These are phyloP conservation scores for Delonix regia DNA, from an alignment of 306 rosid species.

Conservation along the genomic window DNA sequence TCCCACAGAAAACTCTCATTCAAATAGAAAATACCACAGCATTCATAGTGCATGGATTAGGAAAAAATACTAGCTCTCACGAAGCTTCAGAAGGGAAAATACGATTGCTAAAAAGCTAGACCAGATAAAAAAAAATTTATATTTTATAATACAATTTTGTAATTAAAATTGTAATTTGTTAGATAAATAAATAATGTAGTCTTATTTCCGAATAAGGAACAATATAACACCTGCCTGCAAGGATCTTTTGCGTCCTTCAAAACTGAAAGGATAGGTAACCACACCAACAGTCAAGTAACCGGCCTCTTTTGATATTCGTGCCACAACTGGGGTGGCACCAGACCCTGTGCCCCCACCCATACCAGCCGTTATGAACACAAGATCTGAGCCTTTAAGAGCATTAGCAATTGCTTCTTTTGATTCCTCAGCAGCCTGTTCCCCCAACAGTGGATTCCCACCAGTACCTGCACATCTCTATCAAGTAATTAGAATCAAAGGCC, in stretches of 20 bases:
- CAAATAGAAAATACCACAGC: background rate
- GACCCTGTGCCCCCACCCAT: slow-evolving; percentile 99
- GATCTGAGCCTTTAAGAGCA: slow-evolving; percentile 94
- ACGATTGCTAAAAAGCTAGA: background rate
- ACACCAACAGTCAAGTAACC: slow-evolving; percentile 98
- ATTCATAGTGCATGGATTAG: background rate
- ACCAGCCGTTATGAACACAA: slow-evolving; percentile 96
- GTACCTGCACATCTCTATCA: slow-evolving; percentile 86
- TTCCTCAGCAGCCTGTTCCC: slow-evolving; percentile 99
- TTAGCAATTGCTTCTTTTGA: slow-evolving; percentile 84
- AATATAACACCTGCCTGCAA: slow-evolving; percentile 79
- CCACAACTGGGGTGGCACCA: slow-evolving; percentile 98
- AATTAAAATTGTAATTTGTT: background rate
- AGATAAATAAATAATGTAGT: background rate
- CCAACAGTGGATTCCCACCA: slow-evolving; percentile 96
- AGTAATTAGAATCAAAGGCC: slow-evolving; percentile 42
- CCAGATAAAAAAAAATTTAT: background rate
- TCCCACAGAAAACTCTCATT: background rate
- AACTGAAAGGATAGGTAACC: slow-evolving; percentile 92
- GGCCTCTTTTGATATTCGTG: slow-evolving; percentile 92
- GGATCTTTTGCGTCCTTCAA: slow-evolving; percentile 98
- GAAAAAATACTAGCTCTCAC: background rate
- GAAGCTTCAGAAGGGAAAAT: background rate
- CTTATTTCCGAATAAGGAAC: slow-evolving; percentile 32
- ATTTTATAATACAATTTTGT: background rate